Evolutionary conservation across 2,329 filamentous ascomycete genomes (phyloP), one percentile per base, ranked within the genome.

Genomic region (Sordariomycetes sp.): DNA sequence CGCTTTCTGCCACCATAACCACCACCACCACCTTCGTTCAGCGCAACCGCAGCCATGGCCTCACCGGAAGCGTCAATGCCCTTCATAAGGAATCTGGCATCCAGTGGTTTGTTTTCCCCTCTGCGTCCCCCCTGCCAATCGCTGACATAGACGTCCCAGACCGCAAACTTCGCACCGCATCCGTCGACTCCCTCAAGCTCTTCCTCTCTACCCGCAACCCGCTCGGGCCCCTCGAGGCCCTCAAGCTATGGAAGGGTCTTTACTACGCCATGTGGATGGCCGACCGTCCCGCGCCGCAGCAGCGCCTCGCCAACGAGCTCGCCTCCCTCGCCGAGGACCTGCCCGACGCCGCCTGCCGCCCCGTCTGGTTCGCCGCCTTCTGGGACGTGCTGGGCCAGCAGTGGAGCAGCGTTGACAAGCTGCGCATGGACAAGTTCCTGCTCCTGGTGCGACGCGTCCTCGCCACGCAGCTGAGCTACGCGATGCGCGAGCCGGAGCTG

Each of bases 211-310:
- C 74, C 40, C 70, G 73, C 26, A 55, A 64, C 24, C 49, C 58
- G 35, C 74, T 95, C 40, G 63, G 74, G 14, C 64, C 74, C 26
- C 57, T 82, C 44, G 87, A 94, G 43, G 67, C 86, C 32, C 68
- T 90, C 40, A 94, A 94, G 64, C 73, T 96, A 44, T 94, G 87
- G 86, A 94, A 93, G 54, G 90, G 87, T 5, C 74, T 96, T 15
- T 95, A 92, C 67, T 95, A 87, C 69, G 82, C 81, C 51, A 75
- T 92, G 50, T 95, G 86, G 82, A 92, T 94, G 79, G 86, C 82
- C 57, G 88, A 95, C 67, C 84, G 87, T 31, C 81, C 87, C 9
- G 63, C 79, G n/a, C 80, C 84, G 3, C 90, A 95, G 65, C 87
- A 94, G 66, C 74, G 74, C 28, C 81, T 96, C 30, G 83, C 84